These are phyloP conservation scores for Chrysopogon serrulatus DNA, from an alignment of 176 grass and related monocot species.

Conservation along the genomic window DNA sequence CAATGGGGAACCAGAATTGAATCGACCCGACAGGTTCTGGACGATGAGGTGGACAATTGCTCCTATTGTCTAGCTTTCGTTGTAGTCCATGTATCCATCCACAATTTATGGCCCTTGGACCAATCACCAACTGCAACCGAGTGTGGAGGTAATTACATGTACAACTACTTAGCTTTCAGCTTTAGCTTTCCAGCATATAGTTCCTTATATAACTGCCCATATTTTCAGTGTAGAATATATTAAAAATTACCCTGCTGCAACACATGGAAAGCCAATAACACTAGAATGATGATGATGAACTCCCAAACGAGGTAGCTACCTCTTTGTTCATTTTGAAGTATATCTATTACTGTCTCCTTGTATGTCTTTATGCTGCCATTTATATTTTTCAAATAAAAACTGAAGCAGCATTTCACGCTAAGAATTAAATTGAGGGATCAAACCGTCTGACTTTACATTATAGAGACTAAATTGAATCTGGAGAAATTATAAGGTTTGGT, in stretches of 20 bases:
- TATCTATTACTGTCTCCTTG: background rate
- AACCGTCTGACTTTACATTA: background rate
- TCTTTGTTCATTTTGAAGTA: background rate
- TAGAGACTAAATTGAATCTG: background rate
- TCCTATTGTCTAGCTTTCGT: background rate
- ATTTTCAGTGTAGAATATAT: background rate
- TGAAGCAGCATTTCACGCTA: background rate
- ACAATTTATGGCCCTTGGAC: background rate
- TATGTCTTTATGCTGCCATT: background rate
- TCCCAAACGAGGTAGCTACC: background rate
- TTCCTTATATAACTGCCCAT: background rate
- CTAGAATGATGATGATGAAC: background rate
- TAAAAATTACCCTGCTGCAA: background rate
- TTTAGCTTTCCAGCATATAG: background rate
- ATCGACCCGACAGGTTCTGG: background rate
- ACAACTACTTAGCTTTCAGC: background rate
- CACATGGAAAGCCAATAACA: background rate
- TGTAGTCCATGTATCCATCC: background rate
- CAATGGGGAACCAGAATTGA: background rate
- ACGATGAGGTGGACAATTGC: background rate
- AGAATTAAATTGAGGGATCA: background rate
- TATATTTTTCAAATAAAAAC: background rate
- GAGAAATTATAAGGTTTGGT: background rate
- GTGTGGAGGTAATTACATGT: background rate
- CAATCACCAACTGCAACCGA: background rate